These are phyloP conservation scores for Xylaria sp. DNA, from an alignment of 2,329 filamentous ascomycete genomes.

Conservation along the genomic window DNA sequence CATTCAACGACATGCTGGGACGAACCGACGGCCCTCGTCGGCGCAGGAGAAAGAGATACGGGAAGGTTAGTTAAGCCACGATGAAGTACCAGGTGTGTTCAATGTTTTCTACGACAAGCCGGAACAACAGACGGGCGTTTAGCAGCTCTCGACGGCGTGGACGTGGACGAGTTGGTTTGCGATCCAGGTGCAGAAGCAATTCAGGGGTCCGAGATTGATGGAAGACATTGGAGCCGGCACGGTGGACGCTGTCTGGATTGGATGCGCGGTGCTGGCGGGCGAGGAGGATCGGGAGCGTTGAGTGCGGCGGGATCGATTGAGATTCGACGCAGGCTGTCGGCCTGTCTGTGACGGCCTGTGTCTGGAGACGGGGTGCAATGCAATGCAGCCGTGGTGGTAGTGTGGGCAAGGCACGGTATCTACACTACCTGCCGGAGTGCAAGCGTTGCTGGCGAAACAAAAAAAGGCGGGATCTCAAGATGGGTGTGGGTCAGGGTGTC, in stretches of 20 bases:
- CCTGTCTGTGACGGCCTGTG: not conserved
- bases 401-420: not conserved
- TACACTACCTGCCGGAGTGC: not conserved
- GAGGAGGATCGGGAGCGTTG: not conserved
- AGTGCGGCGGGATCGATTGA: not conserved
- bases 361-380: not conserved
- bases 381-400: not conserved
- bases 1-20: slow-evolving; percentile 86
- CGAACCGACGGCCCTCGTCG: slow-evolving; percentile 24
- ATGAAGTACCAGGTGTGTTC: not conserved
- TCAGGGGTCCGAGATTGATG: slow-evolving; percentile 35
- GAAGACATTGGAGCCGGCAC: slow-evolving; percentile 40
- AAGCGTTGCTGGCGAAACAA: not conserved
- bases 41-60: slow-evolving; percentile 16
- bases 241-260: slow-evolving; percentile 14
- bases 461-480: slow-evolving; percentile 2
- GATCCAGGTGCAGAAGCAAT: slow-evolving; percentile 36
- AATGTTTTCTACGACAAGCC: not conserved
- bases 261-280: not conserved
- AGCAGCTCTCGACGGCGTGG: slow-evolving; percentile 25
- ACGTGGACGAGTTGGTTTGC: slow-evolving; percentile 26
- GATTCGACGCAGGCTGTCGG: not conserved
- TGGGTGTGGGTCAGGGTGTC: not conserved
- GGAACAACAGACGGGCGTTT: slow-evolving; percentile 16
- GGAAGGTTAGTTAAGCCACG: not conserved